These are phyloP conservation scores for Detonula confervacea DNA, from an alignment of 352 stramenopile species.

Conservation along the genomic window DNA sequence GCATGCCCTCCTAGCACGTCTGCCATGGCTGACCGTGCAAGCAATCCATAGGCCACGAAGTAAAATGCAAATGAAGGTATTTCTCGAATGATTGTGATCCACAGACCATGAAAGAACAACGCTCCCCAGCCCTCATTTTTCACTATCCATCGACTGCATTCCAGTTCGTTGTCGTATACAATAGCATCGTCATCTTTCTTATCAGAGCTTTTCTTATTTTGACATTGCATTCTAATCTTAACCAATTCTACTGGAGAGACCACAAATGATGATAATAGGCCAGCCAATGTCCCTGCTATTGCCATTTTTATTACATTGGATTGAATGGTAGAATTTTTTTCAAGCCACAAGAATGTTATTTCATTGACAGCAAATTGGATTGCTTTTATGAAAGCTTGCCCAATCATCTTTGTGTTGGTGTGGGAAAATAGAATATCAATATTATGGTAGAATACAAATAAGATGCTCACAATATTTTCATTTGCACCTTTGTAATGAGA, in stretches of 20 bases:
- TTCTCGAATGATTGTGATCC: slow-evolving; percentile 61
- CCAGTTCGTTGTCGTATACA: slow-evolving; percentile 61
- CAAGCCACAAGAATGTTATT: slow-evolving; percentile 51
- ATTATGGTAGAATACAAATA: background rate
- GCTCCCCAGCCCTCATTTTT: slow-evolving; percentile 61
- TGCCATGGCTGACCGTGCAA: slow-evolving; percentile 61
- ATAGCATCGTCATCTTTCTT: slow-evolving; percentile 47
- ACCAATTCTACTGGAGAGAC: slow-evolving; percentile 79
- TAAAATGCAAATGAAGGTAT: slow-evolving; percentile 77
- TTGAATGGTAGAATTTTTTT: slow-evolving; percentile 39
- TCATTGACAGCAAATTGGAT: slow-evolving; percentile 80
- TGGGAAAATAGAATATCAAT: background rate
- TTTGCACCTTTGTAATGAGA: no score
- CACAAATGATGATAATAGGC: slow-evolving; percentile 64
- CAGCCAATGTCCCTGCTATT: slow-evolving; percentile 53
- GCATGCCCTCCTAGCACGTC: slow-evolving; percentile 39
- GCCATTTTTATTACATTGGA: slow-evolving; percentile 51
- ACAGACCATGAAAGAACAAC: slow-evolving; percentile 64
- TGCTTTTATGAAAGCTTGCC: slow-evolving; percentile 80
- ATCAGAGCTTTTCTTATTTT: slow-evolving; percentile 27
- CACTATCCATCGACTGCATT: slow-evolving; percentile 68
- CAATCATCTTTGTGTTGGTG: slow-evolving; percentile 58
- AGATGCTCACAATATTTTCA: background rate
- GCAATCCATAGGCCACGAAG: slow-evolving; percentile 79
- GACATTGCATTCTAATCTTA: slow-evolving; percentile 80